Conservation (phyloP, 768 basidiomycete genomes). For the Omphalotus guepiniiformis region DNA sequence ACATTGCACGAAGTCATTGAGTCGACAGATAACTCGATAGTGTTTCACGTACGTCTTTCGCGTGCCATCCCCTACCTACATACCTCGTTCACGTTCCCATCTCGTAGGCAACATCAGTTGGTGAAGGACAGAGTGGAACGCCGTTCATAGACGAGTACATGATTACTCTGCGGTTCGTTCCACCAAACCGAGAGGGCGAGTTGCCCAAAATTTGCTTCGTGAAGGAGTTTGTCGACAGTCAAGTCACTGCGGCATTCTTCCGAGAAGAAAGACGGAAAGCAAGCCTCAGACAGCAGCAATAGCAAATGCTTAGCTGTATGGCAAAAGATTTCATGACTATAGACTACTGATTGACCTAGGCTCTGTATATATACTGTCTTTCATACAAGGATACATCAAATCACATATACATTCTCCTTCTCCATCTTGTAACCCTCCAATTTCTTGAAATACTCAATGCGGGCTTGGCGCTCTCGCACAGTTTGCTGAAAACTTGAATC, state of each 20-base stretch:
- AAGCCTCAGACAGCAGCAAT: not conserved
- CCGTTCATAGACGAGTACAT: slow-evolving; percentile 16
- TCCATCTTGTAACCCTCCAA: slow-evolving; percentile 33
- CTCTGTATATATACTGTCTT: not conserved
- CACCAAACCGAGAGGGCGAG: slow-evolving; percentile 10
- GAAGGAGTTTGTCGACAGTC: slow-evolving; percentile 31
- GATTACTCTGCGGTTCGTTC: slow-evolving; percentile 17
- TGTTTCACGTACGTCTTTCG: slow-evolving; percentile 23
- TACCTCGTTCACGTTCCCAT: too few relatives aligned
- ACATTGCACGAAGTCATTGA: slow-evolving; percentile 30
- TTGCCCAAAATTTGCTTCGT: slow-evolving; percentile 23
- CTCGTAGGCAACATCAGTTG: slow-evolving; percentile 22
- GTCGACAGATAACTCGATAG: slow-evolving; percentile 23
- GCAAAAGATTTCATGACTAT: not conserved
- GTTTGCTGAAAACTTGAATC: too few relatives aligned
- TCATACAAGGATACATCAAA: slow-evolving; percentile 18
- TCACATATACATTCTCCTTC: slow-evolving; percentile 39
- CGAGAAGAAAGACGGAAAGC: slow-evolving; percentile 23
- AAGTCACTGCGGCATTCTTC: slow-evolving; percentile 22
- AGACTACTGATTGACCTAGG: not conserved
- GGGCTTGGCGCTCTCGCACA: slow-evolving; percentile 28
- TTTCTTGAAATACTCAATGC: slow-evolving; percentile 37
- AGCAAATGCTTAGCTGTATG: not conserved
- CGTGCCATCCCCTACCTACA: not conserved
- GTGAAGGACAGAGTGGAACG: slow-evolving; percentile 20